Percentiles rank a stretch among this genome's conserved stretches.
Conservation (phyloP, 139 green algal genomes). For the Chlorella sp. region DNA sequence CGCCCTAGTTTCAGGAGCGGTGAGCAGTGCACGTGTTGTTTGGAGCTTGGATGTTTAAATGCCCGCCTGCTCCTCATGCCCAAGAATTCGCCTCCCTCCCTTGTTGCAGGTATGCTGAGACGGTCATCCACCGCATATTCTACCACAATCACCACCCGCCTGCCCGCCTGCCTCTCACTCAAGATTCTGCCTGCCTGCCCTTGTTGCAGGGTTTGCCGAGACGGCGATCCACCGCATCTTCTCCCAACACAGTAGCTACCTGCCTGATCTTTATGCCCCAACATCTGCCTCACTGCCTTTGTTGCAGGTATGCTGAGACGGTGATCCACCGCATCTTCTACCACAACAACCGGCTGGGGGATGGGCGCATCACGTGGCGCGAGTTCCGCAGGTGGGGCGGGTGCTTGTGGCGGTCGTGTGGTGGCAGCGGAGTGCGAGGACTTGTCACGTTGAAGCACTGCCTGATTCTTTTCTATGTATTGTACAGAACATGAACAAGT, state of each 20-base stretch:
- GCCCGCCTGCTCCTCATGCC: background rate
- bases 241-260: conserved; percentile 78
- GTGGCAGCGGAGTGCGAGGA: too few species aligned
- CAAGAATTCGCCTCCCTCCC: background rate
- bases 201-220: conserved; percentile 85
- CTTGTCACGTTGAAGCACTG: too few species aligned
- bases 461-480: too few species aligned
- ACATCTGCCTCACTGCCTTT: background rate
- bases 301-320: conserved; percentile 92
- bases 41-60: too few species aligned
- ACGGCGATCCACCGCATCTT: conserved; percentile 99
- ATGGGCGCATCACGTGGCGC: conserved; percentile 77
- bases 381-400: conserved; percentile 78
- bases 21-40: too few species aligned
- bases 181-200: too few species aligned
- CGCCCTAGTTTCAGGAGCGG: conserved; percentile 95
- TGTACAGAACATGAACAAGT: too few species aligned
- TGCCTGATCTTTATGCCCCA: background rate
- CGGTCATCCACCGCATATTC: conserved; percentile 97
- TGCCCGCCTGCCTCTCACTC: too few species aligned
- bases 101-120: conserved; percentile 89
- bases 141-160: conserved; percentile 90
- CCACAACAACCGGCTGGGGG: conserved; percentile 82
- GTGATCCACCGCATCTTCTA: conserved; percentile 99
- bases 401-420: background rate